Percentiles rank a stretch among this genome's conserved stretches.
Evolutionary conservation across 371 early-diverging fungal genomes (phyloP).

Genomic region (Actinomortierella wolfii): DNA sequence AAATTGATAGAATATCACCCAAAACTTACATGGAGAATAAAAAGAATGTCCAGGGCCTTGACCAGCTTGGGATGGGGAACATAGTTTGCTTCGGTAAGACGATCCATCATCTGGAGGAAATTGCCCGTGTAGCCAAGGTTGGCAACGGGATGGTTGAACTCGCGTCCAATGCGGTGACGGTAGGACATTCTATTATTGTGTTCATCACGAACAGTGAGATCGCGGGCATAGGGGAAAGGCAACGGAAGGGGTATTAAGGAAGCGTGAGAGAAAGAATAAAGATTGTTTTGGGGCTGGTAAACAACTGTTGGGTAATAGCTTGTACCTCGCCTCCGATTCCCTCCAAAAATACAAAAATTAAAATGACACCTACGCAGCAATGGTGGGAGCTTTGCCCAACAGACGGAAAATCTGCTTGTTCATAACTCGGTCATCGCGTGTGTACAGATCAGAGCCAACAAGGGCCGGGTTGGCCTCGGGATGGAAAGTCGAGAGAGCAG

Average conservation of each 20-base stretch:
- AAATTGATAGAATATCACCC: conserved; percentile 4
- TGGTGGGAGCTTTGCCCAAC: conserved; percentile 65
- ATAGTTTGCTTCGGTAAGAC: conserved; percentile 60
- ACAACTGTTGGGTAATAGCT: no score
- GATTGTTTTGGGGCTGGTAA: no score
- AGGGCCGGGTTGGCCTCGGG: conserved; percentile 70
- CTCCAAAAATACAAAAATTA: no score
- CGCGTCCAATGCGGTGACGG: conserved; percentile 40
- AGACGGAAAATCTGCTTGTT: conserved; percentile 63
- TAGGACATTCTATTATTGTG: conserved; percentile 26
- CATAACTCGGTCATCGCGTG: conserved; percentile 33
- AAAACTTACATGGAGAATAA: conserved; percentile 62
- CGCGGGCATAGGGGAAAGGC: no score
- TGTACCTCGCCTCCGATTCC: no score
- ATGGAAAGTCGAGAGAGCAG: conserved; percentile 66
- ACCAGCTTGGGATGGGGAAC: conserved; percentile 57
- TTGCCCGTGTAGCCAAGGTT: conserved; percentile 53
- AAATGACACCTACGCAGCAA: conserved; percentile 61
- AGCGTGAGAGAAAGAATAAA: conserved; percentile 10
- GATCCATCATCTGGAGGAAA: conserved; percentile 66
- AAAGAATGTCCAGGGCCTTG: conserved; percentile 58
- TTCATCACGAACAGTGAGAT: no score
- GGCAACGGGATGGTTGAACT: conserved; percentile 7
- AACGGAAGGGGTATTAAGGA: no score
- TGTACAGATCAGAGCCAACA: conserved; percentile 51